These are phyloP conservation scores for Chlamydomonas urium DNA, from an alignment of 139 green algal genomes.

Conservation along the genomic window DNA sequence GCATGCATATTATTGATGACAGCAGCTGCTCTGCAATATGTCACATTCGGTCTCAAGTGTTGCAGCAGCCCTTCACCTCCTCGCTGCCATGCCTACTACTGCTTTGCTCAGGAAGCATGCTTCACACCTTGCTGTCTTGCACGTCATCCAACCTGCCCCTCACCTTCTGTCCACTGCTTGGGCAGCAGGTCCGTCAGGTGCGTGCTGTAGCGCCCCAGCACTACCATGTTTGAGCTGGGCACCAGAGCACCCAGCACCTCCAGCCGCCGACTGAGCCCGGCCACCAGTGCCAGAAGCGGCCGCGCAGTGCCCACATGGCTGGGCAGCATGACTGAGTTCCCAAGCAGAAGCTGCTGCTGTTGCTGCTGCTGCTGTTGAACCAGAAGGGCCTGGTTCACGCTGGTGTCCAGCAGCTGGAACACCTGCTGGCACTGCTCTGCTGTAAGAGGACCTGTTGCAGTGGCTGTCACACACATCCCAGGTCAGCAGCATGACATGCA, in stretches of 20 bases:
- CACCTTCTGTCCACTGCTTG: conserved; percentile 32
- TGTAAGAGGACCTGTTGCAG: conserved; percentile 14
- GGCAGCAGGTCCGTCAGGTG: conserved; percentile 37
- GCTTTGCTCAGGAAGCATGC: not conserved
- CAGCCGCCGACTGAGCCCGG: conserved; percentile 24
- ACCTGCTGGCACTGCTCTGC: conserved; percentile 13
- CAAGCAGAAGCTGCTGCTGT: not conserved
- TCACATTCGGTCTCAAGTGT: too few relatives aligned
- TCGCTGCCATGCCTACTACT: too few relatives aligned
- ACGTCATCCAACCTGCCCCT: too few relatives aligned
- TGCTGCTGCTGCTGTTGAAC: conserved; percentile 15
- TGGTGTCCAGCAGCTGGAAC: conserved; percentile 19
- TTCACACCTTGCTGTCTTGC: conserved; percentile 1
- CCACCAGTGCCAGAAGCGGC: conserved; percentile 21
- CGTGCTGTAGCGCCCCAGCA: conserved; percentile 26
- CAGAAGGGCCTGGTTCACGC: conserved; percentile 10
- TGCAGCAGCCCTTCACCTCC: not conserved
- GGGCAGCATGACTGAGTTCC: not conserved
- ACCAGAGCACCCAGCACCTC: conserved; percentile 18
- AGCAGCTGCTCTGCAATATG: too few relatives aligned
- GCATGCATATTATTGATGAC: conserved; percentile 7
- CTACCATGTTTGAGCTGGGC: conserved; percentile 8
- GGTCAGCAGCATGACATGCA: too few relatives aligned
- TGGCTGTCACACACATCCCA: too few relatives aligned
- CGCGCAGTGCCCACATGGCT: too few relatives aligned